Base-by-base conservation (phyloP, 2,329 filamentous ascomycete genomes). In the Nemania sp. region DNA sequence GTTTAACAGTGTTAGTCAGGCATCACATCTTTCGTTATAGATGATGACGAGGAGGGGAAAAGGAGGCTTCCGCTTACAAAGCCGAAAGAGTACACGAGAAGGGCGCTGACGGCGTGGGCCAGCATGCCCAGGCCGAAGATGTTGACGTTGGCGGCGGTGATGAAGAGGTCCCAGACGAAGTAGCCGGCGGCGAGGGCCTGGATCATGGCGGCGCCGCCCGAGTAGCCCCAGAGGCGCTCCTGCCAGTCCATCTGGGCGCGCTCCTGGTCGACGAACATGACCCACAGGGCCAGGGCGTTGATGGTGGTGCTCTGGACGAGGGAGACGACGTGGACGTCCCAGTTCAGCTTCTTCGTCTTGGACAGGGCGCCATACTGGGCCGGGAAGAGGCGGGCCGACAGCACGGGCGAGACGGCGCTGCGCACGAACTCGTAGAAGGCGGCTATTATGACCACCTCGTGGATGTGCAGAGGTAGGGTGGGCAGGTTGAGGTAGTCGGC, bases 261-360 rank as follows among this genome's bases (percentile, higher is more conserved):
- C 79, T 94, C 91, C 47, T 89, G 82, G 78, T 96, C 93, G 49
- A 77, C 80, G 63, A 83, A 84, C 80, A 94, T 92, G 64, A 92
- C 87, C 86, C 89, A 94, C 18, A 96, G 80, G n/a, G 92, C 91
- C 35, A 94, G 81, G 55, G 73, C 78, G 78, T 91, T 93, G 81
- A 97, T 92, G 63, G 93, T 81, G 35, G 85, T 82, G 77, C 89
- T 91, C 84, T 97, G 93, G 64, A 93, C 84, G 73, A 96, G 86
- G n/a, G 92, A 94, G 35, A 96, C 93, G 63, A 95, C 90, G 77
- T 95, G 93, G 26, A 93, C 90, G 78, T 97, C 89, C 93, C 93
- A 96, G 84, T 92, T 96, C 70, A 93, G 84, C 77, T 86, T 87
- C 64, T 91, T 92, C 63, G 87, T 85, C 27, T 83, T 81, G 56